Base-by-base conservation (phyloP, 2,329 filamentous ascomycete species). In the Camillea tinctor region DNA sequence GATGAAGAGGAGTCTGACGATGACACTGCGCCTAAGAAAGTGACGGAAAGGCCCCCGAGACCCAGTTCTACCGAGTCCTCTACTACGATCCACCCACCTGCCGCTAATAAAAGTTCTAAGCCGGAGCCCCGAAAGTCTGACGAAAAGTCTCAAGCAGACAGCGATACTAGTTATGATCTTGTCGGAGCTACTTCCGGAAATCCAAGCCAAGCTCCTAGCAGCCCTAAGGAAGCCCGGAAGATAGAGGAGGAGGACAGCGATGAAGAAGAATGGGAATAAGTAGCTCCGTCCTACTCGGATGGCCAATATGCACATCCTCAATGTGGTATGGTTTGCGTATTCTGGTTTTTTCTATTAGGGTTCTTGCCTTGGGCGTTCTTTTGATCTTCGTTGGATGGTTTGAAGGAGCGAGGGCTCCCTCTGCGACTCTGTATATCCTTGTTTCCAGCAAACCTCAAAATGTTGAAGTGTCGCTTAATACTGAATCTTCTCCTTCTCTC, bases 81-180 rank as follows among this genome's bases (percentile, higher is more conserved):
- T 3, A 84, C 80, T 4, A 88, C 86, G 4, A 84, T 88, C 63
- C 84, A 88, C 54, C 82, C 83, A 40, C 79, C 77, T 55, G 61
- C 73, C 59, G 66, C 71, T 64, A 63, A 78, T 62, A 71, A 71
- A n/a, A 78, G 86, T 53, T 92, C 92, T 75, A 82, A 88, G 23
- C 76, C 78, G 26, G 86, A 90, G 68, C 79, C 87, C 19, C 88
- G 91, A 53, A 86, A 84, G 70, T 96, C 93, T 23, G 93, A 97
- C 71, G 90, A 93, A 74, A 93, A 94, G 74, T 96, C 91, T 23
- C 91, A 95, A 67, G 88, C 93, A 7, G 95, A 95, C 70, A 97
- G 94, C 73, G 95, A 99, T 69, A 92, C 92, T 19, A 97, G 93
- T 78, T 99, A 99, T 74, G 95, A 99, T 74, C 84, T 99, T 36